These are phyloP conservation scores for Pichia norvegensis DNA, from an alignment of 1,139 yeast species.

Conservation along the genomic window DNA sequence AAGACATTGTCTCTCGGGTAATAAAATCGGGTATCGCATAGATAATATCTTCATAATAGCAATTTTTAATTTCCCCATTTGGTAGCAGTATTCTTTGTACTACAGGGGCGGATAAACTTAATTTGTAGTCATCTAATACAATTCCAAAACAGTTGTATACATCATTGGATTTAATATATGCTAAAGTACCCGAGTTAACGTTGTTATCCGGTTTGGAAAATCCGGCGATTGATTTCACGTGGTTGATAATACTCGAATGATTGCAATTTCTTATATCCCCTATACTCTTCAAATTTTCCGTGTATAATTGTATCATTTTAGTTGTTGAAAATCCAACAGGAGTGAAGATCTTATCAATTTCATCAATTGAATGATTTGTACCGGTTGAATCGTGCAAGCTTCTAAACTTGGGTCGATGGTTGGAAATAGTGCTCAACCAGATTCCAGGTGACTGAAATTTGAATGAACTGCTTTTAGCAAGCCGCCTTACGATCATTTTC, in stretches of 20 bases:
- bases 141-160: conserved; percentile 11
- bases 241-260: background rate
- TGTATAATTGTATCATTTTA: background rate
- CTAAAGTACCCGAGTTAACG: conserved; percentile 12
- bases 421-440: too few relatives aligned
- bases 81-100: conserved; percentile 13
- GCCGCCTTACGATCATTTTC: background rate
- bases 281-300: background rate
- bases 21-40: conserved; percentile 17
- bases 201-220: background rate
- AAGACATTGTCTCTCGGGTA: background rate
- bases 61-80: conserved; percentile 12
- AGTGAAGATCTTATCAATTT: background rate
- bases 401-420: background rate
- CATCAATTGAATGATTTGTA: background rate
- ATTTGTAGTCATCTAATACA: conserved; percentile 11
- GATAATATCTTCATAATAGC: conserved; percentile 12
- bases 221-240: background rate
- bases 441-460: background rate
- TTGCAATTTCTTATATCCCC: too few relatives aligned
- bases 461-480: background rate
- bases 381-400: background rate
- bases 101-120: conserved; percentile 8
- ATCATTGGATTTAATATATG: conserved; percentile 8
- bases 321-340: background rate